A percentile compares a stretch with the other conserved stretches of the same genome.
These are phyloP conservation scores for Boletus bicolor DNA, from an alignment of 768 basidiomycete species.

Conservation along the genomic window DNA sequence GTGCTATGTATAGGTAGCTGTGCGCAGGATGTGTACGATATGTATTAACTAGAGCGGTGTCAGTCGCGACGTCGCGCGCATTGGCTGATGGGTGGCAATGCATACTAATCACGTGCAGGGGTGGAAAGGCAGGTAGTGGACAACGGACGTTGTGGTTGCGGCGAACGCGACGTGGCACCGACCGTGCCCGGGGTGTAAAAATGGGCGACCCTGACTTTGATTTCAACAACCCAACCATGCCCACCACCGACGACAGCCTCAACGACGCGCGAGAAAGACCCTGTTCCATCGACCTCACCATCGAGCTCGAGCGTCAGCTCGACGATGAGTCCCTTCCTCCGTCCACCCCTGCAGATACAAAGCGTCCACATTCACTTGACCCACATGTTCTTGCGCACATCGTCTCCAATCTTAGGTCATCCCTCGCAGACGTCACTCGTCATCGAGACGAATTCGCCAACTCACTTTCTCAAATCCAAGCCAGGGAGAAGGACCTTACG, in stretches of 20 bases:
- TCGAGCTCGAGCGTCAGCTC: slow-evolving; percentile 78
- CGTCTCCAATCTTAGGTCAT: slow-evolving; percentile 67
- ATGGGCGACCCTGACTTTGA: background rate
- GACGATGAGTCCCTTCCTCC: slow-evolving; percentile 58
- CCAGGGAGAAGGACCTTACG: slow-evolving; percentile 56
- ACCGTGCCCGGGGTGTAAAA: background rate
- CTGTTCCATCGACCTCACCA: slow-evolving; percentile 69
- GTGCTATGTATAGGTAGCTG: background rate
- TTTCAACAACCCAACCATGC: slow-evolving; percentile 25
- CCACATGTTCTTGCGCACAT: slow-evolving; percentile 74
- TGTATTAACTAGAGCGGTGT: background rate
- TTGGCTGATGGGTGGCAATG: background rate
- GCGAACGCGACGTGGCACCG: slow-evolving; percentile 10
- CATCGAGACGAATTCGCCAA: slow-evolving; percentile 68
- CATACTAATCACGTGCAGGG: slow-evolving; percentile 11
- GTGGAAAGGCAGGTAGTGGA: background rate
- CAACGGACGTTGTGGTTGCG: background rate
- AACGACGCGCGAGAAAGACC: slow-evolving; percentile 25
- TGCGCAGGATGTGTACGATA: slow-evolving; percentile 10
- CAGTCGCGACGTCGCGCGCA: too few species aligned
- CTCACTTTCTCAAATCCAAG: slow-evolving; percentile 47
- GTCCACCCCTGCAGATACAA: slow-evolving; percentile 35
- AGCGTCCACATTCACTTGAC: slow-evolving; percentile 58
- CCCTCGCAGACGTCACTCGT: slow-evolving; percentile 57
- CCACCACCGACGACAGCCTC: slow-evolving; percentile 24